These are phyloP conservation scores for Scalesia atractyloides DNA, from an alignment of 129 eudicot species.

Conservation along the genomic window DNA sequence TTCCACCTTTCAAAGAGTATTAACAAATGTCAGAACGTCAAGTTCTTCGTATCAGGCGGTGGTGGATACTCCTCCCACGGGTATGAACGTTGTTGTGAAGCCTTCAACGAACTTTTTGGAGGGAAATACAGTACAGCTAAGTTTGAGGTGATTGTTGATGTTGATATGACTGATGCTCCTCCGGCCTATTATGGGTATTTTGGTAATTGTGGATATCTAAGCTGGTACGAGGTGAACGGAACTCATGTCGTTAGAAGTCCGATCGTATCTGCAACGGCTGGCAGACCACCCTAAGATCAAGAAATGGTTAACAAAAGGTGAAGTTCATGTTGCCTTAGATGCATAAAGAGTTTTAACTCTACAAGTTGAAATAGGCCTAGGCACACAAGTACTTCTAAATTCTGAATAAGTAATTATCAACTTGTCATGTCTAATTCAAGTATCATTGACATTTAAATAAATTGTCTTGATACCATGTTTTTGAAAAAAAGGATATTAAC, in stretches of 20 bases:
- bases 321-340: neutral
- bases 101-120: conserved; percentile 38
- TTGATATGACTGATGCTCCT: conserved; percentile 35
- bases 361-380: too few species aligned
- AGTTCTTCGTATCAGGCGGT: conserved; percentile 32
- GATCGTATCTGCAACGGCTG: conserved; percentile 43
- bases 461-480: too few species aligned
- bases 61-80: conserved; percentile 31
- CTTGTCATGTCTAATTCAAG: too few species aligned
- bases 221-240: conserved; percentile 47
- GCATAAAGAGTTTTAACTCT: neutral
- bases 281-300: conserved; percentile 6
- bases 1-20: conserved; percentile 40
- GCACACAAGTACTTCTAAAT: too few species aligned
- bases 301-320: neutral
- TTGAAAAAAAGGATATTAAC: too few species aligned
- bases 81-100: conserved; percentile 39
- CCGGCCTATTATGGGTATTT: conserved; percentile 37
- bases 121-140: conserved; percentile 38
- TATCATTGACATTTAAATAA: too few species aligned
- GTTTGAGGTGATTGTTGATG: conserved; percentile 42
- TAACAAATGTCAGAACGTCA: conserved; percentile 39
- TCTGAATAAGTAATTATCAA: too few species aligned
- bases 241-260: conserved; percentile 48
- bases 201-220: conserved; percentile 46